A percentile compares a stretch with the other conserved stretches of the same genome.
phyloP scores from a whole-genome alignment of 2,329 filamentous ascomycete genomes.

The Dactylellina parvicollis region DNA sequence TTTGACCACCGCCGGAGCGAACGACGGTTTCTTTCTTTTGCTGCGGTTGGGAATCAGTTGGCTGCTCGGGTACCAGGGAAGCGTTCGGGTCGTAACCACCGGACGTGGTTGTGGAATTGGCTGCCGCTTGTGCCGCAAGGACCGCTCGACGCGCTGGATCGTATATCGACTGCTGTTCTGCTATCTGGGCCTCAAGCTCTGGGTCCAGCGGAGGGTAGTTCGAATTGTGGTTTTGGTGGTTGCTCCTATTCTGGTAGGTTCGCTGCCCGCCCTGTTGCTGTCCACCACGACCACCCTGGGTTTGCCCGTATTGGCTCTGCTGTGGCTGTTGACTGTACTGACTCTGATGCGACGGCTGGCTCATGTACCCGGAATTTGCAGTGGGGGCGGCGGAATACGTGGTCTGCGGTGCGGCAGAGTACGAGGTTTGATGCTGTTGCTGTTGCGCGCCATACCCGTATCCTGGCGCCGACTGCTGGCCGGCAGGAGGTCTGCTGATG shows the following conservation, averaged over 20 bases:
- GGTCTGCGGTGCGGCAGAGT: slow-evolving; percentile 59
- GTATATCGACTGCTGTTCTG: slow-evolving; percentile 94
- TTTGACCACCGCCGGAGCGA: slow-evolving; percentile 87
- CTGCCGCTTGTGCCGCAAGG: slow-evolving; percentile 62
- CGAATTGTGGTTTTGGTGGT: slow-evolving; percentile 64
- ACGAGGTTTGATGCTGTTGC: slow-evolving; percentile 53
- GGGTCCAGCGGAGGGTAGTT: slow-evolving; percentile 69
- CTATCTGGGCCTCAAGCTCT: slow-evolving; percentile 89
- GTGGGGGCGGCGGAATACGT: slow-evolving; percentile 60
- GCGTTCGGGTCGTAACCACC: slow-evolving; percentile 56
- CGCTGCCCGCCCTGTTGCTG: slow-evolving; percentile 64
- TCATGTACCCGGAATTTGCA: slow-evolving; percentile 53
- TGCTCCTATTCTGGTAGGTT: slow-evolving; percentile 60
- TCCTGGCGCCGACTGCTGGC: slow-evolving; percentile 3
- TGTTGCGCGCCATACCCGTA: slow-evolving; percentile 37
- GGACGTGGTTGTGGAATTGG: slow-evolving; percentile 61
- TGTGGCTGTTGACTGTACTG: slow-evolving; percentile 47
- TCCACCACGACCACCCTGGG: slow-evolving; percentile 63
- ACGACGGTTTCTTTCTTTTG: slow-evolving; percentile 85
- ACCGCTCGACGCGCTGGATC: slow-evolving; percentile 64
- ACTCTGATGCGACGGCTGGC: slow-evolving; percentile 47
- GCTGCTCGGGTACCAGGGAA: slow-evolving; percentile 61
- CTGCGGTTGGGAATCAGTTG: slow-evolving; percentile 63
- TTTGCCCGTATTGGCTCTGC: slow-evolving; percentile 56
- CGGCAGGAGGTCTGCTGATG: slow-evolving; percentile 11